Percentiles rank a stretch among this genome's conserved stretches.
These are phyloP conservation scores for Paratinospora sagittata DNA, from an alignment of 164 flowering plant genomes.

Conservation along the genomic window DNA sequence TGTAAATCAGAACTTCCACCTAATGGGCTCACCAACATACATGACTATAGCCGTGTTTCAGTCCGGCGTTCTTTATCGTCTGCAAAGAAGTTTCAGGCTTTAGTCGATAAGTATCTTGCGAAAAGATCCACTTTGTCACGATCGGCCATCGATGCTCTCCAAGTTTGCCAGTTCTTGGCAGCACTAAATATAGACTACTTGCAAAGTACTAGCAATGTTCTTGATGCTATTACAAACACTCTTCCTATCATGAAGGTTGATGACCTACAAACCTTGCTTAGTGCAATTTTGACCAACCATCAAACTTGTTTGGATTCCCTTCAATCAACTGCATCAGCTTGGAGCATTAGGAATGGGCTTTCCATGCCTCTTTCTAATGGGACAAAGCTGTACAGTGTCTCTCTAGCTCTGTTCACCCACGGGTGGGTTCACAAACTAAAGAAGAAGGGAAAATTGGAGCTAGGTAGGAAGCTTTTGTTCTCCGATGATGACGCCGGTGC, in stretches of 20 bases:
- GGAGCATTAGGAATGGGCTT: conserved; percentile 10
- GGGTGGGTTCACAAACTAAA: conserved; percentile 21
- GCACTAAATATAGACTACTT: conserved; percentile 15
- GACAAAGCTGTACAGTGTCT: conserved; percentile 5
- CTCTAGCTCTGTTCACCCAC: conserved; percentile 17
- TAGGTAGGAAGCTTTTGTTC: conserved; percentile 17
- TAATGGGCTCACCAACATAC: background rate
- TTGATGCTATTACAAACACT: background rate
- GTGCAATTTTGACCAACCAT: conserved; percentile 29
- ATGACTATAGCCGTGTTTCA: conserved; percentile 15
- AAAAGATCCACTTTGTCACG: conserved; percentile 1
- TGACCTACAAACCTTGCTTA: conserved; percentile 28
- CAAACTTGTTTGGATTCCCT: conserved; percentile 36
- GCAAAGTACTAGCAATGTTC: conserved; percentile 3
- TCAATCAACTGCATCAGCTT: conserved; percentile 16
- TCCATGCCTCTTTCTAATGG: conserved; percentile 3
- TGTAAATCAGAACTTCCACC: conserved; percentile 14
- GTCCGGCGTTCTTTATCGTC: conserved; percentile 1
- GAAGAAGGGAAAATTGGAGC: background rate
- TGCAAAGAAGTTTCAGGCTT: conserved; percentile 10
- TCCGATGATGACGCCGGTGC: conserved; percentile 4
- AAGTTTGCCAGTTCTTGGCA: conserved; percentile 18
- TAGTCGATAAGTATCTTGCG: conserved; percentile 8
- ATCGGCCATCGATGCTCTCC: conserved; percentile 8
- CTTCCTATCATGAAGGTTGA: conserved; percentile 13